Evolutionary conservation across 805 yeast species (phyloP).

Genomic region (Starmera caribaea): DNA sequence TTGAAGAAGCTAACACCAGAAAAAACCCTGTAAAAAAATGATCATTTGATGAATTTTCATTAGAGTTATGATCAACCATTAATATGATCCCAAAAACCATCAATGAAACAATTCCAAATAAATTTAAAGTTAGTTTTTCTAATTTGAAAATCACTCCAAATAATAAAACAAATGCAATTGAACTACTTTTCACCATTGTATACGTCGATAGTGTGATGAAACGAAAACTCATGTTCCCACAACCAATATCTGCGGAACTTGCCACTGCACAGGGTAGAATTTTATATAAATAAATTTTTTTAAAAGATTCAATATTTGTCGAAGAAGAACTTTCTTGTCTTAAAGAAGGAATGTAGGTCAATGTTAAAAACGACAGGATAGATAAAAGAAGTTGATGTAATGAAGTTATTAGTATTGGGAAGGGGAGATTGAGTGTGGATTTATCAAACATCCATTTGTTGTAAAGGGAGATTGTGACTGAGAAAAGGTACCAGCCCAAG

Average conservation of each 20-base stretch:
- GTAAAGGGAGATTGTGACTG: conserved; percentile 64
- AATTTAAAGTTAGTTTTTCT: conserved; percentile 62
- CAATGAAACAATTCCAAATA: conserved; percentile 58
- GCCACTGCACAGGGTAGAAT: conserved; percentile 82
- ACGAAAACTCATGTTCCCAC: conserved; percentile 76
- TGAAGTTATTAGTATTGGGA: conserved; percentile 78
- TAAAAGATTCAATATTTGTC: too few relatives aligned
- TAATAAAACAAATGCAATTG: conserved; percentile 77
- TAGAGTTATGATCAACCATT: conserved; percentile 57
- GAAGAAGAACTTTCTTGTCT: conserved; percentile 1
- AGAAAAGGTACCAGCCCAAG: conserved; percentile 61
- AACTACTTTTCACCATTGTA: conserved; percentile 87
- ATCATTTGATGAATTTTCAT: conserved; percentile 10
- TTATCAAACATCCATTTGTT: conserved; percentile 96
- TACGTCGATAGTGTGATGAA: conserved; percentile 75
- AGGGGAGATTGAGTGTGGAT: conserved; percentile 63
- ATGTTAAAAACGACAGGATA: conserved; percentile 25
- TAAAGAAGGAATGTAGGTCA: conserved; percentile 6
- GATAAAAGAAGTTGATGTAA: conserved; percentile 76
- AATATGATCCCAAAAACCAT: conserved; percentile 81
- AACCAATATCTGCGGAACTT: conserved; percentile 88
- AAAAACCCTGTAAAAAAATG: conserved; percentile 47
- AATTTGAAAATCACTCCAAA: conserved; percentile 79
- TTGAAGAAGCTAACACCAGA: conserved; percentile 67
- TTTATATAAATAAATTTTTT: conserved; percentile 30